Conservation (phyloP, 164 flowering plant genomes). For the Houttuynia cordata region DNA sequence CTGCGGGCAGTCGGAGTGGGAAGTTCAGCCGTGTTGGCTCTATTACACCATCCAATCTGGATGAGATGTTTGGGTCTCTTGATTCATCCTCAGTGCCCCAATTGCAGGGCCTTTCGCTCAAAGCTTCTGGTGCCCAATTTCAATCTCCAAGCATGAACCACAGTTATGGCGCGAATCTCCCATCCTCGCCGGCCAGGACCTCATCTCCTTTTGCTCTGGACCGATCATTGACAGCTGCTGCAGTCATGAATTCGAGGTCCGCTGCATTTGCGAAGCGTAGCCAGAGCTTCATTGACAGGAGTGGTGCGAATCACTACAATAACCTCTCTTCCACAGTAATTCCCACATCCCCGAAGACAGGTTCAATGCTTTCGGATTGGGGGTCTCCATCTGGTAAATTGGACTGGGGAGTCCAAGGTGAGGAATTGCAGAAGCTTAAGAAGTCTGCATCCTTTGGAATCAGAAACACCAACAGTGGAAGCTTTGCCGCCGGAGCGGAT, state of each 20-base stretch:
- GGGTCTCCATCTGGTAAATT: not conserved
- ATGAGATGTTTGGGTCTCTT: no score
- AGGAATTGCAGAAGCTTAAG: constrained; percentile 65
- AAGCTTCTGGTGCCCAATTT: no score
- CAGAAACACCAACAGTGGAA: constrained; percentile 18
- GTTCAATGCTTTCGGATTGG: not conserved
- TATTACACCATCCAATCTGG: constrained; percentile 53
- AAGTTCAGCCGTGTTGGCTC: constrained; percentile 20
- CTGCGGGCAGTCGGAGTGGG: constrained; percentile 10
- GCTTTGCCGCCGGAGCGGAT: constrained; percentile 10
- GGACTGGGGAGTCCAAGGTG: constrained; percentile 79
- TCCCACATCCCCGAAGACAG: constrained; percentile 7
- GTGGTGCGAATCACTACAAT: constrained; percentile 19
- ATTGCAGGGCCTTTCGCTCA: no score
- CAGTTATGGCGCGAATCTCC: constrained; percentile 4
- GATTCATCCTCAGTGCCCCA: no score
- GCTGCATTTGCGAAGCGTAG: constrained; percentile 72
- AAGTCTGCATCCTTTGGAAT: constrained; percentile 76
- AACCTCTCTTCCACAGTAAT: constrained; percentile 15
- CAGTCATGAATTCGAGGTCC: constrained; percentile 21
- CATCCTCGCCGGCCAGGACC: constrained; percentile 50
- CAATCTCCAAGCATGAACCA: constrained; percentile 34
- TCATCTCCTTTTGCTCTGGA: constrained; percentile 35
- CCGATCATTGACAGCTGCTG: constrained; percentile 31
- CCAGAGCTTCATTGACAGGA: constrained; percentile 78